Conservation (phyloP, 2,329 filamentous ascomycete species). For the Trichoderma arundinaceum region DNA sequence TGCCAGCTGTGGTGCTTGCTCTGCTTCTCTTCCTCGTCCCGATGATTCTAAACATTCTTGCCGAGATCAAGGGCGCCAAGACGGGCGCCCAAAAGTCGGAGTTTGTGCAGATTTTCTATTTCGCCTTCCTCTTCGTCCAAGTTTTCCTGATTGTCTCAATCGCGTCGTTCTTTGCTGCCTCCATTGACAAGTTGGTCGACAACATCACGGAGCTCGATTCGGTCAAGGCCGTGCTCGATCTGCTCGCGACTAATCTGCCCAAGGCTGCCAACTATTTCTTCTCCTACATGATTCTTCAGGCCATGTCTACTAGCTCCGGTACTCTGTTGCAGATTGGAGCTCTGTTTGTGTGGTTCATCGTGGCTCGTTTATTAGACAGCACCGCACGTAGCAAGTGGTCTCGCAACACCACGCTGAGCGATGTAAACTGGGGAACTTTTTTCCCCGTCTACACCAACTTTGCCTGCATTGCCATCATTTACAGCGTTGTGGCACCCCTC, state of each 20-base stretch:
- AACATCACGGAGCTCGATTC: constrained; percentile 54
- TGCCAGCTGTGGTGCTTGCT: constrained; percentile 78
- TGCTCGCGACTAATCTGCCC: constrained; percentile 80
- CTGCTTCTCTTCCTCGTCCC: constrained; percentile 83
- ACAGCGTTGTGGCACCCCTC: constrained; percentile 85
- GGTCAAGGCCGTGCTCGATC: constrained; percentile 69
- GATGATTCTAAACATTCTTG: constrained; percentile 75
- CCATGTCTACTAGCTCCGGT: constrained; percentile 86
- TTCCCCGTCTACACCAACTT: constrained; percentile 98
- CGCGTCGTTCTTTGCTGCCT: constrained; percentile 71
- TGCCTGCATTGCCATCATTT: constrained; percentile 88
- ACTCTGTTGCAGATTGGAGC: constrained; percentile 84
- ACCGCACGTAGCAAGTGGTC: constrained; percentile 84
- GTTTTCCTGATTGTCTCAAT: constrained; percentile 93
- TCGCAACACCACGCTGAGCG: constrained; percentile 77
- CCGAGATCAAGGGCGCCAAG: constrained; percentile 76
- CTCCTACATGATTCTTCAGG: constrained; percentile 96
- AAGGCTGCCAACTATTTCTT: constrained; percentile 96
- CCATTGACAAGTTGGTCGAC: constrained; percentile 66
- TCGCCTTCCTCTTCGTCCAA: constrained; percentile 91
- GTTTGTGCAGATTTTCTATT: constrained; percentile 91
- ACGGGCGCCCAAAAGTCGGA: constrained; percentile 80
- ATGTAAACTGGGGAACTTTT: constrained; percentile 87
- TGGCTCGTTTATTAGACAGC: constrained; percentile 80
- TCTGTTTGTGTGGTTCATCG: constrained; percentile 79